Conservation (phyloP, 805 yeast species). For the Starmerella khaoyaiensis region DNA sequence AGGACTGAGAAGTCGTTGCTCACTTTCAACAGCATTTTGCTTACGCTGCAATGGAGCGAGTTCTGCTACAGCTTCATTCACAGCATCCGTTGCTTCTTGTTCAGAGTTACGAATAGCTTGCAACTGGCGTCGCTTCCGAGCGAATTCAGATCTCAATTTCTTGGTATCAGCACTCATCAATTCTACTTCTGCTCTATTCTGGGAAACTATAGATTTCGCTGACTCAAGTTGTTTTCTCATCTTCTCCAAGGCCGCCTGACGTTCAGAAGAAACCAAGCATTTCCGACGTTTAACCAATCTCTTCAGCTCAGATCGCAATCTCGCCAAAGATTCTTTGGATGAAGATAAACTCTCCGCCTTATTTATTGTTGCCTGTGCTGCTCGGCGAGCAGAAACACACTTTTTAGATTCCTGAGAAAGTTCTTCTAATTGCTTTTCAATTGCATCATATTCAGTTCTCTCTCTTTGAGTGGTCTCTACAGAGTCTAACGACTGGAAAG, state of each 20-base stretch:
- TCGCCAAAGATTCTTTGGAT: conserved; percentile 41
- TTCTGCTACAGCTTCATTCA: conserved; percentile 8
- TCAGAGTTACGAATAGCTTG: conserved; percentile 15
- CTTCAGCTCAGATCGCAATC: conserved; percentile 6
- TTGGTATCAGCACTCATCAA: conserved; percentile 7
- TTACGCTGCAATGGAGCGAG: conserved; percentile 13
- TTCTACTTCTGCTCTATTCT: conserved; percentile 4
- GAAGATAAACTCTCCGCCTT: conserved; percentile 35
- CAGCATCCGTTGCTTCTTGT: conserved; percentile 6
- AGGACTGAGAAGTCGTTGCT: conserved; percentile 13
- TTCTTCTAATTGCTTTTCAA: conserved; percentile 42
- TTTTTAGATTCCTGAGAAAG: conserved; percentile 52
- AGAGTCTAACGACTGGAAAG: conserved; percentile 30
- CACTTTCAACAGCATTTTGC: conserved; percentile 10
- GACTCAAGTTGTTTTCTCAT: conserved; percentile 4
- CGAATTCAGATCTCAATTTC: conserved; percentile 14
- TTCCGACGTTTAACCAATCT: conserved; percentile 8
- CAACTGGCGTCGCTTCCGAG: conserved; percentile 14
- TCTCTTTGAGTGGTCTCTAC: conserved; percentile 61
- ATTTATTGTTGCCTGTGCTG: conserved; percentile 47
- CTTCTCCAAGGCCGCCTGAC: conserved; percentile 5
- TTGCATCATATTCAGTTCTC: conserved; percentile 49
- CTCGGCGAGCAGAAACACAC: conserved; percentile 58
- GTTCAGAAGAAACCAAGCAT: conserved; percentile 5
- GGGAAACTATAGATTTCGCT: conserved; percentile 6